Base-by-base conservation (phyloP, 495 filamentous ascomycete species). In the Annulohypoxylon bovei region DNA sequence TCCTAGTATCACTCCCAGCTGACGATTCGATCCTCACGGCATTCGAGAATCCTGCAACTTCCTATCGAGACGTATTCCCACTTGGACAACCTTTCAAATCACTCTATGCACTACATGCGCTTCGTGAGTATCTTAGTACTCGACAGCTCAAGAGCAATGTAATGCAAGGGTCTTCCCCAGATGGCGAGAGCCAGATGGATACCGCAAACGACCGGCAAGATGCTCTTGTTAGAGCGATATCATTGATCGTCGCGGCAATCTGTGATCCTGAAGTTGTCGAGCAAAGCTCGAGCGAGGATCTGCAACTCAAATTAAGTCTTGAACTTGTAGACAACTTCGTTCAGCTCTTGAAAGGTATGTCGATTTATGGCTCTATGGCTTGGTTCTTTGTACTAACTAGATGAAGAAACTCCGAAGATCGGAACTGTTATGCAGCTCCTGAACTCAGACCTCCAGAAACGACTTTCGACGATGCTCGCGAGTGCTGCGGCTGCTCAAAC, bases 1-100 rank as follows among this genome's bases (percentile, higher is more conserved):
- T 97, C 59, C 82, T 97, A 39, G 79, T 87, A 25, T 86, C 88
- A 6, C 92, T 96, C 52, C 90, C 92, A 3, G 87, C 90, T 1
- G 88, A 94, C 63, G 84, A 87, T 49, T 84, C 84, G 55, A 82
- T 91, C 3, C 75, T 88, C 23, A 80, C 84, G 20, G 80, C 88
- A 35, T 87, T 93, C 53, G 83, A 86, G 59, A 84, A 87, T 2
- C 80, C 84, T 6, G 77, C 77, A 4, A 83, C 79, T 20, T 79
- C 85, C 5, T 86, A 88, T 53, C 77, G 80, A 33, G 83, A 87
- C 7, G 78, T 91, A 18, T 93, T 94, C 68, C 91, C 92, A 3
- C 80, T 87, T 8, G 83, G 86, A 11, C 88, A 89, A 46, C 91
- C 92, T 4, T 95, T 88, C 77, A 90, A 90, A 59, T 88, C 88